Conservation (phyloP, 805 yeast species). For the Metschnikowia lochheadii region DNA sequence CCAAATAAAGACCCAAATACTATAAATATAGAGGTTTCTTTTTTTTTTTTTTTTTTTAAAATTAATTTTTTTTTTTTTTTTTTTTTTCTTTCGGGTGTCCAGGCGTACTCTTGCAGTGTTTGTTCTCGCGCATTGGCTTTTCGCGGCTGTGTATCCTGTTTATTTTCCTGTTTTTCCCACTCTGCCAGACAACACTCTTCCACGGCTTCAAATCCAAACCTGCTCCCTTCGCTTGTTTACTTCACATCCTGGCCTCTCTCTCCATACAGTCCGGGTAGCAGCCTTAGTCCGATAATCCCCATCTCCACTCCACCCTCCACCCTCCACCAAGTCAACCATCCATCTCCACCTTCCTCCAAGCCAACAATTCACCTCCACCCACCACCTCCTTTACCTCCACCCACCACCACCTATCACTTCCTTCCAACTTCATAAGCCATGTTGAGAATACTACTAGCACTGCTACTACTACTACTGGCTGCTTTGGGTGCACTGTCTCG, state of each 20-base stretch:
- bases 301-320: no score
- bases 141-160: constrained; percentile 2
- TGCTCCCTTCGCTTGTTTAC: neutral
- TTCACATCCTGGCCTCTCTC: neutral
- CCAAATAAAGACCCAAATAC: no score
- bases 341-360: neutral
- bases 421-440: neutral
- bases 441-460: constrained; percentile 3
- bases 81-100: neutral
- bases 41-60: neutral
- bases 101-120: constrained; percentile 1
- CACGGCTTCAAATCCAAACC: neutral
- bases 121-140: neutral
- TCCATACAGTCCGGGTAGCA: no score
- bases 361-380: no score
- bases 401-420: no score
- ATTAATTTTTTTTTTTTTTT: neutral
- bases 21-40: neutral
- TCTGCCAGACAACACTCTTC: neutral
- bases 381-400: no score
- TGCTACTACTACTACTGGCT: constrained; percentile 4
- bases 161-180: neutral
- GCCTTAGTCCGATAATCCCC: no score
- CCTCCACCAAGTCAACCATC: neutral
- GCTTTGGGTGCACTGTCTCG: neutral